A percentile compares a stretch with the other conserved stretches of the same genome.
phyloP scores from a whole-genome alignment of 148 eudicot species.

The Arctostaphylos glauca region DNA sequence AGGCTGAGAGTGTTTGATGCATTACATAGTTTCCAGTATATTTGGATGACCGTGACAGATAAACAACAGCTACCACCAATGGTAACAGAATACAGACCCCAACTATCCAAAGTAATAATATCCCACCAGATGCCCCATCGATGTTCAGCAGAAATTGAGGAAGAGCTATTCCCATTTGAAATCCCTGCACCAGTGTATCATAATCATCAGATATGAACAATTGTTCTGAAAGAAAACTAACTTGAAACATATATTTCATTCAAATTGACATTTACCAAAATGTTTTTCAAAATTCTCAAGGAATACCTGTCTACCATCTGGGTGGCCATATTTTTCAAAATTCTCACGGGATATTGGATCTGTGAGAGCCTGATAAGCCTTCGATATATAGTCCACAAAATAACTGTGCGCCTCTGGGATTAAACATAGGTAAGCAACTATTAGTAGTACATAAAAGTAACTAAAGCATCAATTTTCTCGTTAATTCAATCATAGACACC shows the following conservation, averaged over 20 bases:
- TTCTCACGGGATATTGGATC: conserved; percentile 94
- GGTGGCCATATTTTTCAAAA: conserved; percentile 97
- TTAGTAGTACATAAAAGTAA: conserved; percentile 1
- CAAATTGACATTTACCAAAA: neutral
- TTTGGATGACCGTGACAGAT: conserved; percentile 74
- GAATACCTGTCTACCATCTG: conserved; percentile 96
- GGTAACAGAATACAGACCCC: conserved; percentile 86
- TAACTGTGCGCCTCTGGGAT: conserved; percentile 76
- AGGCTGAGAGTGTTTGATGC: conserved; percentile 73
- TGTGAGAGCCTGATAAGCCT: conserved; percentile 94
- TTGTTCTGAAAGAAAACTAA: conserved; percentile 11
- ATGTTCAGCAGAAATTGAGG: conserved; percentile 79
- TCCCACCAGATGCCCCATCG: conserved; percentile 83
- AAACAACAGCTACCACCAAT: conserved; percentile 69
- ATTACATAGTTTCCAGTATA: conserved; percentile 83
- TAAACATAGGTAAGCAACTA: conserved; percentile 15
- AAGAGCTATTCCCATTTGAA: conserved; percentile 96
- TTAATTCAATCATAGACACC: neutral
- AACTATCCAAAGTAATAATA: conserved; percentile 73
- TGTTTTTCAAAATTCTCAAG: neutral
- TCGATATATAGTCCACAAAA: conserved; percentile 85
- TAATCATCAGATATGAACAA: neutral
- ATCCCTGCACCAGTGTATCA: conserved; percentile 55
- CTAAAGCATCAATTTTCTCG: neutral
- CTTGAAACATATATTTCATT: neutral